A percentile compares a stretch with the other conserved stretches of the same genome.
These are phyloP conservation scores for Davidsoniella australis DNA, from an alignment of 2,329 filamentous ascomycete genomes.

Conservation along the genomic window DNA sequence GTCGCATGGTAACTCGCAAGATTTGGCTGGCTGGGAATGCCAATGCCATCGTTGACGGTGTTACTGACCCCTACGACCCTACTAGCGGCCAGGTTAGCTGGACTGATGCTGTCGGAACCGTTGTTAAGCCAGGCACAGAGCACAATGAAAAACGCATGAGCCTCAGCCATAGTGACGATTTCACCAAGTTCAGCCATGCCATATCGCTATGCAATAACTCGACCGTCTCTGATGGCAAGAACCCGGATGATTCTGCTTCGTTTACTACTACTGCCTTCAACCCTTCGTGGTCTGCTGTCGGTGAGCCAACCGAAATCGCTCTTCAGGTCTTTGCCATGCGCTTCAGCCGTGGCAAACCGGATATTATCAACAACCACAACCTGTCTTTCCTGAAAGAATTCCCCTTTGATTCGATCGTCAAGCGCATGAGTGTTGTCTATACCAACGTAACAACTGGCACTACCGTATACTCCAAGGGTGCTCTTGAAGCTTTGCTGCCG, in stretches of 20 bases:
- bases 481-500: conserved; percentile 38
- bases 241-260: conserved; percentile 7
- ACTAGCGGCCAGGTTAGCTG: conserved; percentile 35
- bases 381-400: conserved; percentile 43
- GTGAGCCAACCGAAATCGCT: conserved; percentile 57
- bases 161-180: conserved; percentile 17
- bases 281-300: conserved; percentile 39
- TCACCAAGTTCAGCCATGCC: conserved; percentile 34
- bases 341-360: conserved; percentile 36
- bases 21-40: conserved; percentile 41
- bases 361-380: conserved; percentile 21
- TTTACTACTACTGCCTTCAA: conserved; percentile 10
- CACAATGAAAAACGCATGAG: conserved; percentile 12
- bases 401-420: conserved; percentile 56
- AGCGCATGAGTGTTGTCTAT: conserved; percentile 60
- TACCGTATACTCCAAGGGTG: conserved; percentile 40
- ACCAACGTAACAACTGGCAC: conserved; percentile 20
- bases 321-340: conserved; percentile 57
- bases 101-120: conserved; percentile 19
- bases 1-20: conserved; percentile 48
- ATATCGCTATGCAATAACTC: conserved; percentile 47
- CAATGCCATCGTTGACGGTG: conserved; percentile 34
- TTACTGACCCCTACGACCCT: conserved; percentile 44
- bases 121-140: conserved; percentile 9
- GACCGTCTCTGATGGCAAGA: conserved; percentile 27